Evolutionary conservation across 2,329 filamentous ascomycete species (phyloP), one percentile per base, ranked within the genome.

Genomic region (Epichloe elymi): DNA sequence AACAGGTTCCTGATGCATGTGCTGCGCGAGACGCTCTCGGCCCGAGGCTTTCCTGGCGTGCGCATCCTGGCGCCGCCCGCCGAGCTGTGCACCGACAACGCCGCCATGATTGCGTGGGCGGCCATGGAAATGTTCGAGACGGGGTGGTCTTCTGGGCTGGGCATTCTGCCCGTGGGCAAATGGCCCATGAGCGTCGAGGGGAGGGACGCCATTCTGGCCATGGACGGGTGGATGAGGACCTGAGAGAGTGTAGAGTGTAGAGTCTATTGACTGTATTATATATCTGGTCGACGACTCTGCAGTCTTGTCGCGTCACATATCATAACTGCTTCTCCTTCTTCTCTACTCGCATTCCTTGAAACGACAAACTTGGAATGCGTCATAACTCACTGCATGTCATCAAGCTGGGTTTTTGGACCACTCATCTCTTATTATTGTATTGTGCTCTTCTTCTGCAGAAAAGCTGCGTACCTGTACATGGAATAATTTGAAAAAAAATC

Each of bases 41-140:
- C 73, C n/a, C 77, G 85, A 42, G 86, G 86, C 0, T 83, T 80
- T 61, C 61, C 63, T 0, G 59, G 79, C 56, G 65, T 94, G 30
- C 59, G 74, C 11, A 65, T 96, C 7, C 68, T 83, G 33, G 86
- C 85, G 51, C 91, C 93, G n/a, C 89, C 89, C 3, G 67, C 79
- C 10, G 72, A 74, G 41, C 74, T 91, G 49, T 97, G 93, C 63
- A 96, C 88, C 0, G 93, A 98, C 62, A 97, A 98, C 66, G 93
- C 93, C 12, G 88, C 89, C 46, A 98, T 98, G 93, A 90, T 97
- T 63, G 91, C 85, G 1, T 97, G 93, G 91, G 75, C 90, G 1
- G 93, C 85, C 0, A 76, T 90, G 57, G 90, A 97, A 68, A 96
- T 98, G 90, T 96, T 79, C 61, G 77, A 86, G 65, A 80, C 78